phyloP scores from a whole-genome alignment of 768 basidiomycete species.

The Cystobasidium ongulense region DNA sequence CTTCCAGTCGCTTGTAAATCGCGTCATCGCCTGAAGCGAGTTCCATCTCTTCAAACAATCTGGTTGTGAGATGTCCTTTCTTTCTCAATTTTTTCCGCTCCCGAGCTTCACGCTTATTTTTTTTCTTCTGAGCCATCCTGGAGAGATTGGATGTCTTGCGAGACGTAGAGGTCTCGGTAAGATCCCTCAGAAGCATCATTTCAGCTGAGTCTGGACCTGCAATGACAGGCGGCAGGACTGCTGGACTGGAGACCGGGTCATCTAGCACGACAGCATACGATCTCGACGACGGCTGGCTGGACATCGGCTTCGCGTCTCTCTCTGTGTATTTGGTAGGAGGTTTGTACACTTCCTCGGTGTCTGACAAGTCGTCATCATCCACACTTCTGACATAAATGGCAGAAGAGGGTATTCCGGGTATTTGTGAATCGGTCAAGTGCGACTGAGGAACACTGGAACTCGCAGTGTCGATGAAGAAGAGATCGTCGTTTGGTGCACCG shows the following conservation, averaged over 20 bases:
- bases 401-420: too few relatives aligned
- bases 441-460: background rate
- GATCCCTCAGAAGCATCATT: background rate
- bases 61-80: background rate
- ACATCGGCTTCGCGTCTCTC: too few relatives aligned
- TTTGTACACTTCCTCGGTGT: background rate
- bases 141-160: background rate
- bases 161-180: background rate
- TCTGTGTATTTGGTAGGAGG: background rate
- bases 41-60: background rate
- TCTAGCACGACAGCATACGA: background rate
- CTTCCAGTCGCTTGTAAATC: background rate
- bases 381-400: too few relatives aligned
- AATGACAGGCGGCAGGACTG: too few relatives aligned
- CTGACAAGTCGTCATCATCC: background rate
- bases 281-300: background rate
- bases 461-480: background rate
- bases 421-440: too few relatives aligned
- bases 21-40: background rate
- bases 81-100: slow-evolving; percentile 12
- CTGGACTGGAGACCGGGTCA: background rate
- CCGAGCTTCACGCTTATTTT: background rate
- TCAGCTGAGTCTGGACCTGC: too few relatives aligned
- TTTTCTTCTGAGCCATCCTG: background rate
- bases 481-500: background rate